Percentiles rank a stretch among this genome's conserved stretches.
These are phyloP conservation scores for Pseudomassariella vexata DNA, from an alignment of 2,329 filamentous ascomycete species.

Conservation along the genomic window DNA sequence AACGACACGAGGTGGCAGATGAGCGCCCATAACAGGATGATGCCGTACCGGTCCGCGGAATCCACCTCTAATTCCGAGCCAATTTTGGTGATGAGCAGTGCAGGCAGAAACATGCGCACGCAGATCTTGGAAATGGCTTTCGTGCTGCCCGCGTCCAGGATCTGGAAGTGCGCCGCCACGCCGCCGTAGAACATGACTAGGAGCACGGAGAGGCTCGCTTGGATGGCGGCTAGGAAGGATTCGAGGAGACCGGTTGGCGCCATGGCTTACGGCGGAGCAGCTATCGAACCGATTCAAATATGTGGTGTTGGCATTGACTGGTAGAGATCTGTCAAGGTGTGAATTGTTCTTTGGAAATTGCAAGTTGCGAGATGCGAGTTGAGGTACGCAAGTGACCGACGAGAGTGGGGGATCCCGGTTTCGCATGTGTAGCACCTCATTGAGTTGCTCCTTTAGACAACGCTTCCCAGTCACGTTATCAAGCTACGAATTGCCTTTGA, in stretches of 20 bases:
- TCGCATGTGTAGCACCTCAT: too few species aligned
- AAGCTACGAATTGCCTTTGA: too few species aligned
- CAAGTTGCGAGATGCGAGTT: too few species aligned
- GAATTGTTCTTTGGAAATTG: too few species aligned
- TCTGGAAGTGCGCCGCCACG: constrained; percentile 29
- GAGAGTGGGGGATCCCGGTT: too few species aligned
- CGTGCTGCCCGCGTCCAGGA: constrained; percentile 29
- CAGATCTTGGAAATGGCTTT: constrained; percentile 40
- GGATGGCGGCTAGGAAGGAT: constrained; percentile 38
- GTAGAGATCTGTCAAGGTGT: too few species aligned
- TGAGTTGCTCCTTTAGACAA: too few species aligned
- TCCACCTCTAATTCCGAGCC: constrained; percentile 33
- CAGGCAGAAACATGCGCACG: constrained; percentile 40
- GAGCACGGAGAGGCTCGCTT: constrained; percentile 40
- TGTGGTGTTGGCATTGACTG: too few species aligned
- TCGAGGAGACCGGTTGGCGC: constrained; percentile 20
- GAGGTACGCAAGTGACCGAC: too few species aligned
- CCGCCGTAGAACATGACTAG: constrained; percentile 39
- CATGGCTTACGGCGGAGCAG: too few species aligned
- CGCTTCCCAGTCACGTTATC: too few species aligned
- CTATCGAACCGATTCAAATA: too few species aligned
- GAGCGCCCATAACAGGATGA: constrained; percentile 35
- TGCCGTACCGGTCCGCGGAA: constrained; percentile 28
- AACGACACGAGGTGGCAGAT: constrained; percentile 32
- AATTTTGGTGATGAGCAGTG: constrained; percentile 38